A percentile compares a stretch with the other conserved stretches of the same genome.
These are phyloP conservation scores for Monosporascus sp. DNA, from an alignment of 2,329 filamentous ascomycete genomes.

Conservation along the genomic window DNA sequence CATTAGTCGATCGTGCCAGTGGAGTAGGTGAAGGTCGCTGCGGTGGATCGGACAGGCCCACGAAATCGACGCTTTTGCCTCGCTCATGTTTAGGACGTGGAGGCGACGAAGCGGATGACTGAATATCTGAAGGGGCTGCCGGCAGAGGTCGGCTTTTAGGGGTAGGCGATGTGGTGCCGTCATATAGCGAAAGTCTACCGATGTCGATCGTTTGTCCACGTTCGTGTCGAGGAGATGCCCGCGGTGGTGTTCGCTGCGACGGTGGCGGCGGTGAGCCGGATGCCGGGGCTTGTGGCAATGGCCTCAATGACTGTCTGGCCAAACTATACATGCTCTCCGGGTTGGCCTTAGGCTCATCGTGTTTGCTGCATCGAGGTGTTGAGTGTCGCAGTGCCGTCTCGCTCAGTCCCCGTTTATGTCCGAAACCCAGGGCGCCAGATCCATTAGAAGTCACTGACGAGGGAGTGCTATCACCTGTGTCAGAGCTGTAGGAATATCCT, in stretches of 20 bases:
- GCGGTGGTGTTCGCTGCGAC: constrained; percentile 19
- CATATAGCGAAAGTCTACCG: constrained; percentile 45
- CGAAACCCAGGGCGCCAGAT: constrained; percentile 36
- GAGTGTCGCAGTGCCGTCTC: constrained; percentile 55
- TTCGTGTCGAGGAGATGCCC: constrained; percentile 36
- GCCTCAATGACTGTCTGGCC: constrained; percentile 71
- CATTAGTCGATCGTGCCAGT: constrained; percentile 16
- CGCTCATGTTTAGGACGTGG: not conserved
- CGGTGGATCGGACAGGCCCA: not conserved
- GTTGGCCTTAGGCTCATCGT: constrained; percentile 35
- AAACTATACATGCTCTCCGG: constrained; percentile 65
- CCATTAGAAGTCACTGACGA: constrained; percentile 67
- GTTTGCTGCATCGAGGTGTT: constrained; percentile 41
- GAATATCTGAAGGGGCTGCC: not conserved
- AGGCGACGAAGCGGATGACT: not conserved
- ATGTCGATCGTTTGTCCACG: constrained; percentile 63
- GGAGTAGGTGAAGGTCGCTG: constrained; percentile 11
- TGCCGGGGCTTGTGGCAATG: constrained; percentile 62
- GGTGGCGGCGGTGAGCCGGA: constrained; percentile 26
- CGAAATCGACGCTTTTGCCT: not conserved
- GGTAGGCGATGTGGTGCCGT: constrained; percentile 35
- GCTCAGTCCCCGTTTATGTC: constrained; percentile 71
- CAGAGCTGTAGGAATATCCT: constrained; percentile 54
- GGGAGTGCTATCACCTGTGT: constrained; percentile 57
- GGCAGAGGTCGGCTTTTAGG: constrained; percentile 28